Evolutionary conservation across 2,329 filamentous ascomycete species (phyloP), one percentile per base, ranked within the genome.

Genomic region (Rhynchosporium agropyri): DNA sequence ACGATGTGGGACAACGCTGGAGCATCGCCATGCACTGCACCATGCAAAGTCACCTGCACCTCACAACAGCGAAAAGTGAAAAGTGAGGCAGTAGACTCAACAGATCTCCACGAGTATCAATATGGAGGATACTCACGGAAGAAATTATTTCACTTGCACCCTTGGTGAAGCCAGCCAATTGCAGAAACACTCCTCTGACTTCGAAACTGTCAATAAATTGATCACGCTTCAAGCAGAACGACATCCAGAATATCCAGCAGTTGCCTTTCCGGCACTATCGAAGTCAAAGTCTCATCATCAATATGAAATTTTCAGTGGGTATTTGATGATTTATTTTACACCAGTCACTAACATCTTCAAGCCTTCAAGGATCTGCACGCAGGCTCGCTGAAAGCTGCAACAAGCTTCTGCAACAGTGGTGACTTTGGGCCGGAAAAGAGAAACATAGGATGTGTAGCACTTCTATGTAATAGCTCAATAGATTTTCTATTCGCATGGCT

Each of bases 401-500:
- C 4, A 7, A 13, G 20, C 12, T 26, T 61, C n/a, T 43, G 5
- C 7, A 15, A 28, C 29, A 42, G 42, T 26, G 49, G 29, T 9
- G 20, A 53, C 46, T n/a, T 10, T 38, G 26, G 38, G 26, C 8
- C 36, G 58, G 46, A 13, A 20, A 12, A 31, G 6, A 15, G 9
- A 10, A 7, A 3, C 3, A 15, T 20, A n/a, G 40, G 13, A n/a
- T 68, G 79, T 0, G 75, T 85, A 2, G 86, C 80, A 0, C 70
- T 89, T 9, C 72, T 89, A 0, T 83, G 81, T 63, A 77, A 80
- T 0, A 89, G 84, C 68, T 84, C 81, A 0, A 71, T 80, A 0
- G 79, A 83, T 9, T 87, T 89, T 60, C 74, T 88, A 0, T 78
- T 87, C 57, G 79, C 80, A 0, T 89, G 84, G 84, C 75, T 89